Evolutionary conservation across 345 rosid genomes (phyloP), one percentile per base, ranked within the genome.

Genomic region (Arabis hirsuta): DNA sequence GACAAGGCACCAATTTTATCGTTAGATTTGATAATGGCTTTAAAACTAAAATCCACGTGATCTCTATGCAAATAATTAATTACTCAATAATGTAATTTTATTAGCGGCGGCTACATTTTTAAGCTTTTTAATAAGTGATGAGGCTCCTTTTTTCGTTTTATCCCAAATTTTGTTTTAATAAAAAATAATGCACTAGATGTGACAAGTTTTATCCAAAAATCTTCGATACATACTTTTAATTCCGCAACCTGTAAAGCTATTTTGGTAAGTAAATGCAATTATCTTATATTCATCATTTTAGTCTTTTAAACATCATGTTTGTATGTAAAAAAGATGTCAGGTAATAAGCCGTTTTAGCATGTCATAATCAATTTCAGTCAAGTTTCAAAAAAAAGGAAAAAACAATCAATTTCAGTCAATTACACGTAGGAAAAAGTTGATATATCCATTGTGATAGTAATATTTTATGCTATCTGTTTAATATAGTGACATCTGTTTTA

Each of bases 1-100:
- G 61, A 66, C 78, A 51, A 60, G 73, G 52, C 78, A 67, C 51
- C 32, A 62, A 36, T 59, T 67, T 52, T 74, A 74, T 74, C 78
- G 63, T 68, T 67, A 32, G 48, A 52, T 74, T 32, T 34, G 44
- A 6, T 68, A 75, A 45, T 61, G 51, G 13, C 73, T 53, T 67
- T 26, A 36, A 36, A 8, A 62, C 64, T 43, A 74, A 31, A 59
- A 16, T 61, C 69, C 74, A 75, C 79, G 69, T 67, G 78, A 74
- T 60, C 51, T 60, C 13, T 74, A 54, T 54, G 52, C 63, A 52
- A 19, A 26, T 42, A 27, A 14, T n/a, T n/a, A n/a, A 53, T 42
- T 32, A 66, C 22, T 60, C 41, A 11, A 65, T 29, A 36, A 6
- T 67, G 36, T 32, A 6, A 22, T 16, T 48, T 29, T 12, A 42